Conservation (phyloP, 352 stramenopile genomes). For the Blastocystis sp. region DNA sequence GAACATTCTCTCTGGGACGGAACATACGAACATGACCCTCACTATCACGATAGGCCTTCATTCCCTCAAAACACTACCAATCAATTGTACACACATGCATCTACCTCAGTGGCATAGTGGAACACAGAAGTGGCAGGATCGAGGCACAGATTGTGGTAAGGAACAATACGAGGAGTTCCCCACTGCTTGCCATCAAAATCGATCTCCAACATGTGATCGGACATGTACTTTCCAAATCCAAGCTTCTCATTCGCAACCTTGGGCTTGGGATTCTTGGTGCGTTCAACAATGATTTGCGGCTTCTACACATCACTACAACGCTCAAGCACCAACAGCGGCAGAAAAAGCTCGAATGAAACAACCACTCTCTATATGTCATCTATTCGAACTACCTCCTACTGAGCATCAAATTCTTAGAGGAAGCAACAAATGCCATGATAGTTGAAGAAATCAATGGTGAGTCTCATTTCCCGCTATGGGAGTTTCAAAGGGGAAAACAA, state of each 20-base stretch:
- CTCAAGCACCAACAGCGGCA: neutral
- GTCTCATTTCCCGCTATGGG: no score
- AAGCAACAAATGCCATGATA: neutral
- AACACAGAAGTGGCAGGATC: constrained; percentile 81
- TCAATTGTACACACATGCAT: neutral
- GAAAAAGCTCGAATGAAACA: constrained; percentile 12
- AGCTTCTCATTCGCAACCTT: constrained; percentile 78
- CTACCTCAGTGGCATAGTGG: constrained; percentile 83
- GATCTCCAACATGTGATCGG: constrained; percentile 90
- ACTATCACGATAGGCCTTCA: constrained; percentile 83
- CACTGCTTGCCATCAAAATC: constrained; percentile 80
- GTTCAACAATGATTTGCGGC: constrained; percentile 51
- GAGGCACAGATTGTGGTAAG: constrained; percentile 81
- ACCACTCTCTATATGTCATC: neutral
- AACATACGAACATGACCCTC: constrained; percentile 82
- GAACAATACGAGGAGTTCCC: constrained; percentile 78
- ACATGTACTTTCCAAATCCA: constrained; percentile 86
- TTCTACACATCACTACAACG: constrained; percentile 2
- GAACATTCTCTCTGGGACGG: constrained; percentile 90
- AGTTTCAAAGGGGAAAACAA: no score
- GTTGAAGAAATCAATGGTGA: constrained; percentile 11
- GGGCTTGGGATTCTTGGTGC: constrained; percentile 64
- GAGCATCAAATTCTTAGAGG: neutral
- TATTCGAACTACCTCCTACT: neutral
- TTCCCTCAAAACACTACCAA: constrained; percentile 83